These are phyloP conservation scores for Rutstroemia sp. DNA, from an alignment of 2,329 filamentous ascomycete genomes.

Conservation along the genomic window DNA sequence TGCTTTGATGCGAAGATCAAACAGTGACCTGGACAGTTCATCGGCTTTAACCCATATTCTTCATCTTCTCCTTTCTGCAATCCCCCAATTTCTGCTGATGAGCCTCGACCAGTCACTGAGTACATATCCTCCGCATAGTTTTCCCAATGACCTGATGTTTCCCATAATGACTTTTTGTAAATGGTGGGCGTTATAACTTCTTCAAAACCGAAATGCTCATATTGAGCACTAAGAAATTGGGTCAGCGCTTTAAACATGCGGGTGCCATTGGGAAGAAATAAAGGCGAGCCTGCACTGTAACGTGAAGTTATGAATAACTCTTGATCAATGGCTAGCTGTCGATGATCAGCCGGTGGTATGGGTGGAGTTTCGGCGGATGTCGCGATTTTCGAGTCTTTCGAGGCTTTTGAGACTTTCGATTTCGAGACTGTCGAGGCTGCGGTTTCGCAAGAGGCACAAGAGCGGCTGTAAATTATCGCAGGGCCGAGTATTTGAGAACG, in stretches of 20 bases:
- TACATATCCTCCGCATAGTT: constrained; percentile 95
- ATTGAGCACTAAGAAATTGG: constrained; percentile 75
- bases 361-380: constrained; percentile 8
- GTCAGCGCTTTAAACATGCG: constrained; percentile 79
- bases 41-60: constrained; percentile 80
- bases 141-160: constrained; percentile 77
- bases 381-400: background rate
- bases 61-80: constrained; percentile 48
- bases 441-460: constrained; percentile 27
- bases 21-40: constrained; percentile 90
- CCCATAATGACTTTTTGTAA: constrained; percentile 84
- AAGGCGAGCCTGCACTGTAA: constrained; percentile 78
- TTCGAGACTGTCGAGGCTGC: constrained; percentile 1
- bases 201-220: constrained; percentile 76
- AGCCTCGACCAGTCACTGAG: constrained; percentile 52
- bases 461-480: constrained; percentile 19
- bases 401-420: background rate
- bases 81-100: constrained; percentile 27
- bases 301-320: constrained; percentile 71
- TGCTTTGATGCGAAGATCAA: constrained; percentile 69
- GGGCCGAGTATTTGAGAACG: background rate
- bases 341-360: constrained; percentile 41
- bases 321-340: constrained; percentile 55
- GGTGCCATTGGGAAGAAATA: constrained; percentile 76
- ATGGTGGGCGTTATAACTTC: constrained; percentile 87